A percentile compares a stretch with the other conserved stretches of the same genome.
Conservation (phyloP, 2,329 filamentous ascomycete genomes). For the Fusarium sp. region DNA sequence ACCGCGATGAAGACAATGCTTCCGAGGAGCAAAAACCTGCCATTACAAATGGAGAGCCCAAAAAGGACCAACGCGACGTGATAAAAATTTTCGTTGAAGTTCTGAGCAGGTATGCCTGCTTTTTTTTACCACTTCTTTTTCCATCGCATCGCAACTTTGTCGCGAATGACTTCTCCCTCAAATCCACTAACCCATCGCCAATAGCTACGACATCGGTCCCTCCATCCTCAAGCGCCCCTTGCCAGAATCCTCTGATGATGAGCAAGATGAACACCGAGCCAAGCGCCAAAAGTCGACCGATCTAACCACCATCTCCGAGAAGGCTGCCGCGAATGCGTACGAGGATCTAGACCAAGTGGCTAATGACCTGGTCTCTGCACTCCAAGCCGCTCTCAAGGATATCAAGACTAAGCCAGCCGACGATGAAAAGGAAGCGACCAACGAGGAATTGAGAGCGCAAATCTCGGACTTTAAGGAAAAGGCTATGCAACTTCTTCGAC, state of each 20-base stretch:
- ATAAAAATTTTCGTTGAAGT: slow-evolving; percentile 55
- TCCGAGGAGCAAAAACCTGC: slow-evolving; percentile 43
- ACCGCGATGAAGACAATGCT: slow-evolving; percentile 49
- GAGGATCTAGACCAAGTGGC: slow-evolving; percentile 74
- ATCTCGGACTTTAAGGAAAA: slow-evolving; percentile 70
- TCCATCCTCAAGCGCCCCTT: slow-evolving; percentile 68
- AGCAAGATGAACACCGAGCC: slow-evolving; percentile 63
- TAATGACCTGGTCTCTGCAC: slow-evolving; percentile 63
- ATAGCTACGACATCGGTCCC: slow-evolving; percentile 65
- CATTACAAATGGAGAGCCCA: slow-evolving; percentile 41
- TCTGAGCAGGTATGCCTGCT: slow-evolving; percentile 52
- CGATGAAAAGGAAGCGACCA: slow-evolving; percentile 43
- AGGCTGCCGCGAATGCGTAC: slow-evolving; percentile 64
- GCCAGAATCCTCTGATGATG: slow-evolving; percentile 55
- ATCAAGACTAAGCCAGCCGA: slow-evolving; percentile 54
- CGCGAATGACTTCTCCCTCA: slow-evolving; percentile 16
- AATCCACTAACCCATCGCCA: slow-evolving; percentile 47
- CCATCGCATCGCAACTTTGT: slow-evolving; percentile 22
- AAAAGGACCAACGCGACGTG: slow-evolving; percentile 50
- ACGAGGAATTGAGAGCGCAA: slow-evolving; percentile 55
- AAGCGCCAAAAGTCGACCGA: slow-evolving; percentile 71
- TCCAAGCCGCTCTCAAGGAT: slow-evolving; percentile 62
- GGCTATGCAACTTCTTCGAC: slow-evolving; percentile 71
- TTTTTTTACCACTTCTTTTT: slow-evolving; percentile 18
- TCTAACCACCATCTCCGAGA: slow-evolving; percentile 63